Evolutionary conservation across 441 rosid species (phyloP), one percentile per base, ranked within the genome.

Genomic region (Gossypium trilobum): DNA sequence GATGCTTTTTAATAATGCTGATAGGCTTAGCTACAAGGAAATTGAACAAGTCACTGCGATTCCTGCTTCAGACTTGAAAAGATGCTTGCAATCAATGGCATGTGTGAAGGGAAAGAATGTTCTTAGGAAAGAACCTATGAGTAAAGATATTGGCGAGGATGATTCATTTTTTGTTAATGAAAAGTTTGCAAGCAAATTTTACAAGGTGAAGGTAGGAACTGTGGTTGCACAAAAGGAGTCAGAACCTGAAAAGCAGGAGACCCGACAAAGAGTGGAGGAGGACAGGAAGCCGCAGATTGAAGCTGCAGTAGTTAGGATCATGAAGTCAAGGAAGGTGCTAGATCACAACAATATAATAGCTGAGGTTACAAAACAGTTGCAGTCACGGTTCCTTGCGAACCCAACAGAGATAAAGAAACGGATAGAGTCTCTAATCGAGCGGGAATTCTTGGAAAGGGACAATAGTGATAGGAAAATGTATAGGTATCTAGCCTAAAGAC

Each of bases 391-490:
- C 82, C 79, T 94, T 77, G 95, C 98, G 6, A 94, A 90, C 70
- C 97, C 97, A 2, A 88, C 91, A 0, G 99, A 89, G 90, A 94
- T 94, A 72, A 94, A 90, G 87, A 94, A 92, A 81, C 87, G 97
- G 44, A 90, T 94, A 5, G 97, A 94, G 84, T 89, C 97, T 63
- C 95, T 94, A 27, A 94, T 94, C 2, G 97, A 92, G 74, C 87
- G 97, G 19, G 99, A 94, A 78, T 94, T 90, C 91, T 80, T 94
- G 91, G 97, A 89, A 87, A 86, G 99, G 86, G 99, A 94, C 82
- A 82, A 54, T 69, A 75, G 77, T 1, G 99, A 92, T 80, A 86
- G 97, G 80, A 94, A 90, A 85, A 67, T 92, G 79, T 94, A 94
- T 64, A 92, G 94, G 16, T 94, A 94, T 70, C 91, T 94, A 75